Conservation (phyloP, 208 protist species). For the Strigomonas culicis region DNA sequence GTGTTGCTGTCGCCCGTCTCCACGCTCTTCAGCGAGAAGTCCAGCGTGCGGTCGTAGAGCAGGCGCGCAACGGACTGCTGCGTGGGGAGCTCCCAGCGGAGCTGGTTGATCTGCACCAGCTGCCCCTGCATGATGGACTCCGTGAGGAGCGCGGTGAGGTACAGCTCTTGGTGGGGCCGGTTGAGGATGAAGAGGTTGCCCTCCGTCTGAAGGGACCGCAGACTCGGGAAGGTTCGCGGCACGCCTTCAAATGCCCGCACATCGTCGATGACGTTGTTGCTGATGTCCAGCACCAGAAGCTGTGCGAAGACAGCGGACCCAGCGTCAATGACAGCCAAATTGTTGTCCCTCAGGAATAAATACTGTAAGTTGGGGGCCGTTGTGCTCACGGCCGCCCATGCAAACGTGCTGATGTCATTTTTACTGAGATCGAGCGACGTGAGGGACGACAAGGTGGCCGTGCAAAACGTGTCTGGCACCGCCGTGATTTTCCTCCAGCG, state of each 20-base stretch:
- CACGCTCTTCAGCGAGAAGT: constrained; percentile 6
- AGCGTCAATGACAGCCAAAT: constrained; percentile 30
- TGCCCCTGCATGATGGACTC: constrained; percentile 2
- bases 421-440: constrained; percentile 33
- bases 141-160: constrained; percentile 20
- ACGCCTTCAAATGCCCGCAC: constrained; percentile 40
- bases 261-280: constrained; percentile 41
- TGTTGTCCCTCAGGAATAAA: constrained; percentile 30
- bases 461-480: constrained; percentile 25
- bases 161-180: constrained; percentile 18
- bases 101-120: constrained; percentile 13
- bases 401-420: constrained; percentile 33
- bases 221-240: constrained; percentile 23
- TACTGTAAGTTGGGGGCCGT: constrained; percentile 21
- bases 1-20: neutral
- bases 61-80: constrained; percentile 12
- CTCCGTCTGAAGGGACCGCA: constrained; percentile 44
- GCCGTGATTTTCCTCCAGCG: constrained; percentile 32
- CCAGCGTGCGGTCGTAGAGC: constrained; percentile 15
- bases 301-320: constrained; percentile 15
- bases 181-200: constrained; percentile 64
- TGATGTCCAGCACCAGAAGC: constrained; percentile 51
- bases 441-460: constrained; percentile 19
- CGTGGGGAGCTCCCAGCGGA: neutral
- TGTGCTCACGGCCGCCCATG: constrained; percentile 30